These are phyloP conservation scores for Chlorella sorokiniana DNA, from an alignment of 139 green algal genomes.

Conservation along the genomic window DNA sequence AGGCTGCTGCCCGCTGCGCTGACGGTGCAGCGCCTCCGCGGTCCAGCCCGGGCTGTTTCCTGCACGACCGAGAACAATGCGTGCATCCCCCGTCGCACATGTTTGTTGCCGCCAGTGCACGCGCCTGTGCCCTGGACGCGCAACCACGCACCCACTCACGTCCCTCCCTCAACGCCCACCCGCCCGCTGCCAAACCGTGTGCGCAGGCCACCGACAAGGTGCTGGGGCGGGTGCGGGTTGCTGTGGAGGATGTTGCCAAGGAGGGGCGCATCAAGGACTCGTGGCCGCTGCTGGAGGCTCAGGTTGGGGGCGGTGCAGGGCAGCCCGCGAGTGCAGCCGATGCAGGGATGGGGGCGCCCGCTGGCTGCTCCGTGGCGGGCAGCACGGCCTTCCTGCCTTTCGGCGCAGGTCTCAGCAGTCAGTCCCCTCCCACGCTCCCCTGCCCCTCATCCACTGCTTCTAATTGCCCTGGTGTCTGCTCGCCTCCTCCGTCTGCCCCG, in stretches of 20 bases:
- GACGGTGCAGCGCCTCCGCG: background rate
- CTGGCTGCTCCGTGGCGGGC: too few species aligned
- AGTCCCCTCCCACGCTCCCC: too few species aligned
- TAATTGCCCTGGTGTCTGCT: too few species aligned
- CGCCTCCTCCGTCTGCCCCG: background rate
- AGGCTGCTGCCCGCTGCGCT: background rate
- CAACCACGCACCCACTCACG: too few species aligned
- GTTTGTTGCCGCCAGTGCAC: too few species aligned
- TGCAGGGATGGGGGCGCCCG: background rate
- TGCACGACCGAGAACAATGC: too few species aligned
- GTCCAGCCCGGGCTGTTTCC: too few species aligned
- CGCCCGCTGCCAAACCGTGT: background rate
- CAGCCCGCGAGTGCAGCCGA: background rate
- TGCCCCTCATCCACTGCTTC: background rate
- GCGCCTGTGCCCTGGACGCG: too few species aligned
- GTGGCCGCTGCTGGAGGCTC: conserved; percentile 35
- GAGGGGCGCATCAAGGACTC: conserved; percentile 19
- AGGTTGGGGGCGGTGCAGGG: conserved; percentile 5
- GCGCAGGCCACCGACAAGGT: conserved; percentile 21
- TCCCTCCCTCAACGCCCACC: background rate
- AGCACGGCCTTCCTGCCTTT: too few species aligned
- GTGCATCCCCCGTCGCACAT: too few species aligned
- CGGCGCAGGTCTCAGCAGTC: too few species aligned
- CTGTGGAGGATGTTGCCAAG: conserved; percentile 14
- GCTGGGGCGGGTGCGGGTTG: conserved; percentile 32